Percentiles rank a stretch among this genome's conserved stretches.
phyloP scores from a whole-genome alignment of 2,329 filamentous ascomycete genomes.

The Penicillium sp. region DNA sequence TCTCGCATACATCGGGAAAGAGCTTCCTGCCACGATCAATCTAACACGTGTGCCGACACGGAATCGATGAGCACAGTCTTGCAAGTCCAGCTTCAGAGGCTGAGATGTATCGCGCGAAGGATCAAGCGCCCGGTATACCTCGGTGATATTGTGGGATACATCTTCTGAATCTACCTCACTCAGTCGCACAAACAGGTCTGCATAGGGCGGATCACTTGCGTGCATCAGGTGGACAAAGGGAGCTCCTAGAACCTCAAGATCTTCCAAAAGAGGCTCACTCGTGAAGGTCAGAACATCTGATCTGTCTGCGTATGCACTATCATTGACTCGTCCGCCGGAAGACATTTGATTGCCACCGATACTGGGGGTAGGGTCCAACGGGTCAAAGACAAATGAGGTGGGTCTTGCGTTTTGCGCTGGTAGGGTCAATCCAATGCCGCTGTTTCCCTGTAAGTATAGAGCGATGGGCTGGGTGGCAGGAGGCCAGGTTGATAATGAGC shows the following conservation, averaged over 20 bases:
- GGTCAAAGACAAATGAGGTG: constrained; percentile 17
- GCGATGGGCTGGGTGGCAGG: constrained; percentile 2
- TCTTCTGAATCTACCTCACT: constrained; percentile 17
- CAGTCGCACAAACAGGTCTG: constrained; percentile 19
- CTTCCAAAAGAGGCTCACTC: constrained; percentile 14
- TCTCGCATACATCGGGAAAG: constrained; percentile 23
- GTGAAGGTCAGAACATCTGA: constrained; percentile 19
- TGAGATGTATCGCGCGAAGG: constrained; percentile 15
- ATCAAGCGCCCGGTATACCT: constrained; percentile 17
- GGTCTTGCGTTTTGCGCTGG: constrained; percentile 10
- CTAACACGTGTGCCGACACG: constrained; percentile 13
- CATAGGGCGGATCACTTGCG: constrained; percentile 18
- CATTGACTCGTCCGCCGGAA: constrained; percentile 19
- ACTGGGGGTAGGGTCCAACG: constrained; percentile 16
- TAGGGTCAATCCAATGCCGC: constrained; percentile 1
- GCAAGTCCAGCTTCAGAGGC: constrained; percentile 9
- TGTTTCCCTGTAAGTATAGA: constrained; percentile 14
- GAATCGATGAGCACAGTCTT: constrained; percentile 21
- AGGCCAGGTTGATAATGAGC: constrained; percentile 18
- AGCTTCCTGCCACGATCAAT: constrained; percentile 18
- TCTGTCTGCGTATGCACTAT: constrained; percentile 16
- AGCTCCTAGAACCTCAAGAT: constrained; percentile 13
- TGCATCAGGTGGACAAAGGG: constrained; percentile 17
- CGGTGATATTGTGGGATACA: constrained; percentile 19
- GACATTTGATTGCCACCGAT: constrained; percentile 22